Conservation (phyloP, 1,139 yeast genomes). For the Lodderomyces oxycetoniae region DNA sequence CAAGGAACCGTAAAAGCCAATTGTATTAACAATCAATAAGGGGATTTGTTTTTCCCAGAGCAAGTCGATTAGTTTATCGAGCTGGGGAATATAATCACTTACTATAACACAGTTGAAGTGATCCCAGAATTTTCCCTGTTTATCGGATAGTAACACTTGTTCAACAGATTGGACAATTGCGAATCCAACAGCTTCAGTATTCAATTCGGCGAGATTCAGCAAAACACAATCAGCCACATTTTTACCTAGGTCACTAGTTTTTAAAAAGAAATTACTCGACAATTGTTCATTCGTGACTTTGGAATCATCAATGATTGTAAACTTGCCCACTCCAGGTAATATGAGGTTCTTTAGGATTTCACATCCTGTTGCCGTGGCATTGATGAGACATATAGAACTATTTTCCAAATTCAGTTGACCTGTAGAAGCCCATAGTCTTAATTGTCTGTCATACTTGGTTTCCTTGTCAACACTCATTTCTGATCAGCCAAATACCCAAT, state of each 20-base stretch:
- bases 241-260: constrained; percentile 41
- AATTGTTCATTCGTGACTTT: constrained; percentile 42
- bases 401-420: constrained; percentile 66
- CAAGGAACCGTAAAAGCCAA: constrained; percentile 69
- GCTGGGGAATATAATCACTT: constrained; percentile 26
- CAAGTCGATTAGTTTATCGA: constrained; percentile 22
- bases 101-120: constrained; percentile 52
- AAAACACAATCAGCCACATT: constrained; percentile 37
- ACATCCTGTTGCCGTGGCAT: constrained; percentile 55
- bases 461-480: constrained; percentile 32
- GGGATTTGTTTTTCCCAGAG: constrained; percentile 51
- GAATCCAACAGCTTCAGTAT: constrained; percentile 51
- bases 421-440: constrained; percentile 76
- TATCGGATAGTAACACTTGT: constrained; percentile 16
- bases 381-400: constrained; percentile 59
- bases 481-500: too few relatives aligned
- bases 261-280: constrained; percentile 60
- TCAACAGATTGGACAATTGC: constrained; percentile 22
- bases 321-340: constrained; percentile 72
- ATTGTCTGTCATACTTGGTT: constrained; percentile 75
- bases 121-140: constrained; percentile 38
- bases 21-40: constrained; percentile 44
- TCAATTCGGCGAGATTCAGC: constrained; percentile 49
- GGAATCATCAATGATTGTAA: constrained; percentile 53
- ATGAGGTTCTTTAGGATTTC: constrained; percentile 77